phyloP scores from a whole-genome alignment of 768 basidiomycete genomes.

The Auricularia sp. region DNA sequence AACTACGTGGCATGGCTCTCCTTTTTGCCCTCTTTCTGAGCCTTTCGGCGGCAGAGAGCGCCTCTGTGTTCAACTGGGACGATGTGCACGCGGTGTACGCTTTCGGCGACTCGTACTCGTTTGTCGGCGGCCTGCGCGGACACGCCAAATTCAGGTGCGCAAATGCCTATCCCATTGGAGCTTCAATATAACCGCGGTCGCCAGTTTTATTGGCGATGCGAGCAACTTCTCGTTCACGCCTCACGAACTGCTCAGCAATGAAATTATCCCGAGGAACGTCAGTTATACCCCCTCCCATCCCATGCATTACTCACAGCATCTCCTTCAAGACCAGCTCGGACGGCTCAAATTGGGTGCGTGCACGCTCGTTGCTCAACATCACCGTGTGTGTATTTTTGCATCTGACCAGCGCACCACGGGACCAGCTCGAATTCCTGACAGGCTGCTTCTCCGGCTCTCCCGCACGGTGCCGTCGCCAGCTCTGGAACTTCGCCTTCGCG shows the following conservation, averaged over 20 bases:
- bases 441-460: conserved; percentile 39
- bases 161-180: neutral
- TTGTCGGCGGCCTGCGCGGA: conserved; percentile 39
- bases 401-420: neutral
- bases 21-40: neutral
- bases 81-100: conserved; percentile 36
- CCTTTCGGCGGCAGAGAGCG: conserved; percentile 5
- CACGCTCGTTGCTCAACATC: neutral
- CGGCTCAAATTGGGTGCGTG: conserved; percentile 40
- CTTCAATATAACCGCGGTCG: neutral
- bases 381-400: neutral
- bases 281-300: neutral
- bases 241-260: conserved; percentile 29
- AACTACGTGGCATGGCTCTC: no score
- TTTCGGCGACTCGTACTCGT: conserved; percentile 49
- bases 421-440: conserved; percentile 41
- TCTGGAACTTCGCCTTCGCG: conserved; percentile 50
- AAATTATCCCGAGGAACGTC: conserved; percentile 38
- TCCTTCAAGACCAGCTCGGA: conserved; percentile 39
- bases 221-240: conserved; percentile 33
- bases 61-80: conserved; percentile 27
- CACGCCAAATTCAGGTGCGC: conserved; percentile 38
- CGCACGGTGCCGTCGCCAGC: conserved; percentile 29
- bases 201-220: conserved; percentile 41
- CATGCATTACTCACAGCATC: neutral